Evolutionary conservation across 1,139 yeast genomes (phyloP), one percentile per base, ranked within the genome.

Genomic region (Debaryomyces sp.): DNA sequence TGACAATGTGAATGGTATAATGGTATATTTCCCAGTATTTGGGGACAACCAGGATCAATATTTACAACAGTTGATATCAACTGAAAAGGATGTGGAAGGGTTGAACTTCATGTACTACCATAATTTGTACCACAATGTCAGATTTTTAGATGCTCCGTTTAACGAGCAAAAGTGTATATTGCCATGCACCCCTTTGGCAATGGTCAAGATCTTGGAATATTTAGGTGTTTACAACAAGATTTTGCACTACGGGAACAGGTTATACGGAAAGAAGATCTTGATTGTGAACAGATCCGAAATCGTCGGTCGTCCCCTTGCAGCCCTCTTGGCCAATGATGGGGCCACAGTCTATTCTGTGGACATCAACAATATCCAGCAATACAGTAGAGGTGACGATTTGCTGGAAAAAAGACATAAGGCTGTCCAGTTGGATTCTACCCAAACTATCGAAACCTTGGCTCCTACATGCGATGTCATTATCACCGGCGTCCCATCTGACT

Each of bases 11-110:
- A 87, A 90, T 63, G 99, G 99, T 26, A 94, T 94, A 56, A 91
- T 94, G 91, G 94, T 94, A n/a, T 94, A 94, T 68, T 94, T 92
- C 80, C 99, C 99, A 0, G 98, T 94, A 3, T 94, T 90, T 70
- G 97, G 97, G 2, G 90, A 89, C 63, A 82, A 89, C 53, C 99
- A 94, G 70, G 99, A 94, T 66, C 96, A 89, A 67, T 94, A 95
- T 66, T 71, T 94, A 49, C 98, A 94, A 70, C 98, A 94, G 70
- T 87, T 91, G 53, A 91, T 94, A 10, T 74, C 87, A 18, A 75
- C 87, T 29, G 92, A 89, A 54, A 94, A 94, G 67, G 99, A 94
- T 61, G 98, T 95, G 22, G 99, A 94, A 69, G 99, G 99, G 1
- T 76, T 94, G 59, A 90, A 94, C 63, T 94, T 90, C 69, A 73